Base-by-base conservation (phyloP, 441 rosid genomes). In the Erodium texanum region DNA sequence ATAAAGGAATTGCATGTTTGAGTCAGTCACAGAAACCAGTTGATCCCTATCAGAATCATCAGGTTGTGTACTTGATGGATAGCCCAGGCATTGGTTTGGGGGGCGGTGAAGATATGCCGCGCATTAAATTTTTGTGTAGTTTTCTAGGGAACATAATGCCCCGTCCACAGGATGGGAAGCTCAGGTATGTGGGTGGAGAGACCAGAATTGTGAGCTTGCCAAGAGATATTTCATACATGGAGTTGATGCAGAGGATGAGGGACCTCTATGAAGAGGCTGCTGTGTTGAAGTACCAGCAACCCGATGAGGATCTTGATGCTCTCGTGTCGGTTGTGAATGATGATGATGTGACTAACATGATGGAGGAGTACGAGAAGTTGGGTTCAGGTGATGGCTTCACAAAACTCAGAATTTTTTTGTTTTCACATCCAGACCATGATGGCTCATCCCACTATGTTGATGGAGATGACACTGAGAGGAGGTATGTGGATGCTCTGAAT, bases 291-390 rank as follows among this genome's bases (percentile, higher is more conserved):
- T 94, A 94, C 65, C 96, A 91, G 77, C 99, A n/a, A n/a, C n/a
- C n/a, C n/a, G n/a, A n/a, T n/a, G n/a, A n/a, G n/a, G n/a, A n/a
- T n/a, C n/a, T n/a, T n/a, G n/a, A n/a, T n/a, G n/a, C n/a, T n/a
- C n/a, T n/a, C n/a, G n/a, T n/a, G n/a, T n/a, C n/a, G n/a, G n/a
- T n/a, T n/a, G n/a, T n/a, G n/a, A n/a, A n/a, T n/a, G n/a, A n/a
- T n/a, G n/a, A n/a, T n/a, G n/a, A n/a, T n/a, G n/a, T n/a, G n/a
- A n/a, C n/a, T n/a, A n/a, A n/a, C n/a, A n/a, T n/a, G n/a, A n/a
- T n/a, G 99, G 99, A 94, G 70, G 99, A 91, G 75, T 94, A 94
- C 73, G 99, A 94, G 74, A 94, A 94, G 86, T 79, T 94, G 80
- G 96, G 87, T 12, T 85, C 89, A 0, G 89, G 89, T 59, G 99